Conservation (phyloP, 2,329 filamentous ascomycete genomes). For the Neonectria neomacrospora region DNA sequence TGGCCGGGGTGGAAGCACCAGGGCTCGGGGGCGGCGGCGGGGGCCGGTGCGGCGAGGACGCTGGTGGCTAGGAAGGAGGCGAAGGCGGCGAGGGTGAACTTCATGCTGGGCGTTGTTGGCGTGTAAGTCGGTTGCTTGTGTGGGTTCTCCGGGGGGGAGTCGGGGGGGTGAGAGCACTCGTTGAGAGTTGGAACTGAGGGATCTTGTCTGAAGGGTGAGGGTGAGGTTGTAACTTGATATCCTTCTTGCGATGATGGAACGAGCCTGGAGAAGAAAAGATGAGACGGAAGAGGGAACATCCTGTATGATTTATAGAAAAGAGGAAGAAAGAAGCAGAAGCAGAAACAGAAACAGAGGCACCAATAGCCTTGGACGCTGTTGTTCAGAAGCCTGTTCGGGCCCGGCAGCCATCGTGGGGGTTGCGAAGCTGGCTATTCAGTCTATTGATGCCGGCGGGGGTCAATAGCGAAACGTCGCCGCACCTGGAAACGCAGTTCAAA, state of each 20-base stretch:
- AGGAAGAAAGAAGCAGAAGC: conserved; percentile 17
- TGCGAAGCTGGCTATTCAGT: conserved; percentile 8
- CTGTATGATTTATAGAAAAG: conserved; percentile 36
- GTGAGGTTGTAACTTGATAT: conserved; percentile 27
- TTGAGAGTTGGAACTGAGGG: conserved; percentile 29
- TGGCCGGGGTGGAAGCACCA: conserved; percentile 54
- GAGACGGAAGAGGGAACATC: conserved; percentile 1
- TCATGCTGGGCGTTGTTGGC: conserved; percentile 38
- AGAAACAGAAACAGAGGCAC: conserved; percentile 27
- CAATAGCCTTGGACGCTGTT: conserved; percentile 6
- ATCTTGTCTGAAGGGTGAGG: conserved; percentile 32
- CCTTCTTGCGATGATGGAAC: conserved; percentile 39
- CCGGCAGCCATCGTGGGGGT: background rate
- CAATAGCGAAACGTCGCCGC: conserved; percentile 8
- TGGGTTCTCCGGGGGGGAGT: conserved; percentile 11
- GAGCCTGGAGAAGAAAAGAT: conserved; percentile 37
- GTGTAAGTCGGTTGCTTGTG: conserved; percentile 10
- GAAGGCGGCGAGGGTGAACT: conserved; percentile 43
- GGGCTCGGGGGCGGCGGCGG: conserved; percentile 39
- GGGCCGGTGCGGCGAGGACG: conserved; percentile 33
- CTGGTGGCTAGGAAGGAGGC: conserved; percentile 37
- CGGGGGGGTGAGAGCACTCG: conserved; percentile 29
- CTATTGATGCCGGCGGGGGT: conserved; percentile 23
- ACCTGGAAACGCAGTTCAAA: background rate
- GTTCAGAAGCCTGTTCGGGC: background rate